A percentile compares a stretch with the other conserved stretches of the same genome.
These are phyloP conservation scores for Erysimum cheiri DNA, from an alignment of 441 rosid species.

Conservation along the genomic window DNA sequence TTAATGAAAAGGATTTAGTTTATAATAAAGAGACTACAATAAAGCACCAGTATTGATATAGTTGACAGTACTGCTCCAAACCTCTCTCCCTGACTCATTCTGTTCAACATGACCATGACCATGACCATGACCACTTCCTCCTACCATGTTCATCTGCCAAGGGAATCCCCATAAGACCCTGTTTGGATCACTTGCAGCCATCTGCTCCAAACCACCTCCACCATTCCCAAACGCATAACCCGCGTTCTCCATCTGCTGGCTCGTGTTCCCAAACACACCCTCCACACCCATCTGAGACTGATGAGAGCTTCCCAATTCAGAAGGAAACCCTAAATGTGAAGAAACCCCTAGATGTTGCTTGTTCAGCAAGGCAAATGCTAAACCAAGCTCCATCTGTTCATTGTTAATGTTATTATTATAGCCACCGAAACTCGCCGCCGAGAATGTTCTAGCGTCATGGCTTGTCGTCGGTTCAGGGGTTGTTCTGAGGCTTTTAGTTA, in stretches of 20 bases:
- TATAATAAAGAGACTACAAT: slow-evolving; percentile 48
- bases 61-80: slow-evolving; percentile 64
- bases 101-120: slow-evolving; percentile 36
- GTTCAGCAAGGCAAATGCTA: slow-evolving; percentile 75
- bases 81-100: slow-evolving; percentile 66
- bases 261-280: slow-evolving; percentile 35
- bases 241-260: slow-evolving; percentile 29
- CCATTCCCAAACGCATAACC: slow-evolving; percentile 49
- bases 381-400: slow-evolving; percentile 63
- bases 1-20: not conserved
- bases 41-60: slow-evolving; percentile 65
- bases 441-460: slow-evolving; percentile 44
- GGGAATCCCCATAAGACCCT: slow-evolving; percentile 75
- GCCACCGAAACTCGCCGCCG: slow-evolving; percentile 44
- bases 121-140: slow-evolving; percentile 23
- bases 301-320: slow-evolving; percentile 39
- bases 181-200: slow-evolving; percentile 47
- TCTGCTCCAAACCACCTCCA: slow-evolving; percentile 51
- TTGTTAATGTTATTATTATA: slow-evolving; percentile 35
- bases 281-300: slow-evolving; percentile 34
- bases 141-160: slow-evolving; percentile 63
- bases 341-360: slow-evolving; percentile 49
- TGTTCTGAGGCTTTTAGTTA: slow-evolving; percentile 57
- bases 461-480: slow-evolving; percentile 35
- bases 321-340: slow-evolving; percentile 61